These are phyloP conservation scores for Thelephora terrestris DNA, from an alignment of 1,284 basidiomycete genomes.

Conservation along the genomic window DNA sequence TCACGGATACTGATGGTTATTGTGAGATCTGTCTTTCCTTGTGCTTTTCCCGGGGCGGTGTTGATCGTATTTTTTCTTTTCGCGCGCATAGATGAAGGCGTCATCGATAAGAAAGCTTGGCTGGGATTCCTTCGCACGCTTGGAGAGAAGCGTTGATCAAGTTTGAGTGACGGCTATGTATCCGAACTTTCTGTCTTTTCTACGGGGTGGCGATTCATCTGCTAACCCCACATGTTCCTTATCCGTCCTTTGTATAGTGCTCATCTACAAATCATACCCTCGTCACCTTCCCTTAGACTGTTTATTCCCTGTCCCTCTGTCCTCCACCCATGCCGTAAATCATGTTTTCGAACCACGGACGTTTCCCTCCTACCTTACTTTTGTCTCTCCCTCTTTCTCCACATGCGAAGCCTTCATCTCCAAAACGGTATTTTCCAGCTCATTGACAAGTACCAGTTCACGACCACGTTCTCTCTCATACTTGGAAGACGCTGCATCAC, in stretches of 20 bases:
- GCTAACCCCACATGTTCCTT: not conserved
- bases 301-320: not conserved
- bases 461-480: too few species aligned
- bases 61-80: slow-evolving; percentile 1
- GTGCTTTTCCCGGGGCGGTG: slow-evolving; percentile 1
- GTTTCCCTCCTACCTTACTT: too few species aligned
- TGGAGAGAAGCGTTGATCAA: slow-evolving; percentile 37
- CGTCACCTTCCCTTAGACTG: not conserved
- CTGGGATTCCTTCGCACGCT: slow-evolving; percentile 70
- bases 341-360: too few species aligned
- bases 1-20: slow-evolving; percentile 73
- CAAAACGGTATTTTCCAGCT: too few species aligned
- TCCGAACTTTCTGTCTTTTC: not conserved
- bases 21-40: slow-evolving; percentile 42
- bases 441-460: too few species aligned
- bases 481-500: too few species aligned
- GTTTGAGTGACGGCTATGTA: not conserved
- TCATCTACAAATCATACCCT: not conserved
- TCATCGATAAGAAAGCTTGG: slow-evolving; percentile 93
- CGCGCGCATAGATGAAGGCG: slow-evolving; percentile 57
- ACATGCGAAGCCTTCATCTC: too few species aligned
- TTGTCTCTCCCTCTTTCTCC: too few species aligned
- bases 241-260: not conserved
- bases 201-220: not conserved
- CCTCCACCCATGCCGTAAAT: too few species aligned